Conservation (phyloP, 768 basidiomycete species). For the Termitomyces sp. region DNA sequence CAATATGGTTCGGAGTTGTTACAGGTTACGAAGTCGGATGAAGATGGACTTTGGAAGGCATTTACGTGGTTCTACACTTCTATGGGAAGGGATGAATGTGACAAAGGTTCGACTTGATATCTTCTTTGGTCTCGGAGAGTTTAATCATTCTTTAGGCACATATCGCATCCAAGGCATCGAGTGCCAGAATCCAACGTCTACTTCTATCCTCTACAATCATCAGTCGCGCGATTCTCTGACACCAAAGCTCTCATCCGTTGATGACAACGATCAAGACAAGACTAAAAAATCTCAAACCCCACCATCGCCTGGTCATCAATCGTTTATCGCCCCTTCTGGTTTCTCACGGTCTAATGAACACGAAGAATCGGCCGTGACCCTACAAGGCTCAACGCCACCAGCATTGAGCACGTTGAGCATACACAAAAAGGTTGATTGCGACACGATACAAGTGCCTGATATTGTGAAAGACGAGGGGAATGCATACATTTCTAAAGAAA, state of each 20-base stretch:
- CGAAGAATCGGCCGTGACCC: slow-evolving; percentile 29
- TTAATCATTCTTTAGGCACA: slow-evolving; percentile 13
- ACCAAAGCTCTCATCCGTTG: slow-evolving; percentile 45
- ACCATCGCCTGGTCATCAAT: slow-evolving; percentile 20
- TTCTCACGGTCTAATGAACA: slow-evolving; percentile 41
- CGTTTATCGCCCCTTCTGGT: slow-evolving; percentile 41
- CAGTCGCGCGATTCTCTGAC: slow-evolving; percentile 54
- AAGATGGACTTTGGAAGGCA: slow-evolving; percentile 64
- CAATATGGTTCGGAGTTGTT: slow-evolving; percentile 75
- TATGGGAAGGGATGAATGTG: slow-evolving; percentile 51
- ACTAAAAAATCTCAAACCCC: slow-evolving; percentile 18
- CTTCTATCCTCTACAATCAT: slow-evolving; percentile 46
- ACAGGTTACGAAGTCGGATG: slow-evolving; percentile 55
- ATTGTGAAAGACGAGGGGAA: slow-evolving; percentile 14
- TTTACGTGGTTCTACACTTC: slow-evolving; percentile 74
- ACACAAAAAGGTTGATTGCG: background rate
- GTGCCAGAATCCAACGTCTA: slow-evolving; percentile 71
- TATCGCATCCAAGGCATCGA: slow-evolving; percentile 24
- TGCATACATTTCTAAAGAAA: slow-evolving; percentile 19
- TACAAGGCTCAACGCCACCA: background rate
- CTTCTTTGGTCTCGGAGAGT: background rate
- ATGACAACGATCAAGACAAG: slow-evolving; percentile 21
- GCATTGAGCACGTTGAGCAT: background rate
- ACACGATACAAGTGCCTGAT: background rate
- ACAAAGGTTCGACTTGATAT: slow-evolving; percentile 32